These are phyloP conservation scores for Ilyonectria mors-panacis DNA, from an alignment of 2,329 filamentous ascomycete genomes.

Conservation along the genomic window DNA sequence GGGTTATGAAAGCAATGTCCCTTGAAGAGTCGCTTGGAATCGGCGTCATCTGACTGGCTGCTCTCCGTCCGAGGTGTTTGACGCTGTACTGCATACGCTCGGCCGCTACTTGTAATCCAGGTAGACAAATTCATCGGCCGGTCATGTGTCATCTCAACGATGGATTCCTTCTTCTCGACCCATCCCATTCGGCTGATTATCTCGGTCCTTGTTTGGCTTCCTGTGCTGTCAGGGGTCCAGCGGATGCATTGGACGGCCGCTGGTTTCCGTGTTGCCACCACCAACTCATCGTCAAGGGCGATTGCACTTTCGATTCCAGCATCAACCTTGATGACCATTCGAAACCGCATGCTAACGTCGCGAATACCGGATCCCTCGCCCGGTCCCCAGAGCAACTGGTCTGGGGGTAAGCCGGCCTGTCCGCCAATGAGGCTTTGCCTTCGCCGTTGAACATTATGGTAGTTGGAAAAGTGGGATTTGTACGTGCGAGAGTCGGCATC, in stretches of 20 bases:
- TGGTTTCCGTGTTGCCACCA: slow-evolving; percentile 92
- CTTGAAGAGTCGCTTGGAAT: slow-evolving; percentile 81
- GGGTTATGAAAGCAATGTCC: slow-evolving; percentile 93
- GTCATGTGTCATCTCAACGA: slow-evolving; percentile 92
- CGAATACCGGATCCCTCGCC: slow-evolving; percentile 87
- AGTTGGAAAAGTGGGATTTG: slow-evolving; percentile 82
- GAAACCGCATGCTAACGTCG: slow-evolving; percentile 91
- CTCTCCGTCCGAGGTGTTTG: slow-evolving; percentile 59
- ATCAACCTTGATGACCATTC: slow-evolving; percentile 98
- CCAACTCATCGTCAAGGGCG: slow-evolving; percentile 91
- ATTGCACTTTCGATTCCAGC: slow-evolving; percentile 91
- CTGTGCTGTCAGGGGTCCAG: slow-evolving; percentile 88
- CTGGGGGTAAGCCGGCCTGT: slow-evolving; percentile 68
- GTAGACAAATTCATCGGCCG: slow-evolving; percentile 95
- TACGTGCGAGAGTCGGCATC: slow-evolving; percentile 89
- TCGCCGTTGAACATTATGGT: slow-evolving; percentile 73
- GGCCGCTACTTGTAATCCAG: slow-evolving; percentile 92
- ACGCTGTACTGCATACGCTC: slow-evolving; percentile 91
- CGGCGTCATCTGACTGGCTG: slow-evolving; percentile 59
- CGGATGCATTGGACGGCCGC: slow-evolving; percentile 97
- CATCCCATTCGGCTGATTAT: slow-evolving; percentile 89
- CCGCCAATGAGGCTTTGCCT: slow-evolving; percentile 73
- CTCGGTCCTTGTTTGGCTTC: slow-evolving; percentile 91
- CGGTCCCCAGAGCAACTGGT: slow-evolving; percentile 78
- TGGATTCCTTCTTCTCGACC: slow-evolving; percentile 82